Base-by-base conservation (phyloP, 371 early-diverging fungal genomes). In the Entomophthora muscae region DNA sequence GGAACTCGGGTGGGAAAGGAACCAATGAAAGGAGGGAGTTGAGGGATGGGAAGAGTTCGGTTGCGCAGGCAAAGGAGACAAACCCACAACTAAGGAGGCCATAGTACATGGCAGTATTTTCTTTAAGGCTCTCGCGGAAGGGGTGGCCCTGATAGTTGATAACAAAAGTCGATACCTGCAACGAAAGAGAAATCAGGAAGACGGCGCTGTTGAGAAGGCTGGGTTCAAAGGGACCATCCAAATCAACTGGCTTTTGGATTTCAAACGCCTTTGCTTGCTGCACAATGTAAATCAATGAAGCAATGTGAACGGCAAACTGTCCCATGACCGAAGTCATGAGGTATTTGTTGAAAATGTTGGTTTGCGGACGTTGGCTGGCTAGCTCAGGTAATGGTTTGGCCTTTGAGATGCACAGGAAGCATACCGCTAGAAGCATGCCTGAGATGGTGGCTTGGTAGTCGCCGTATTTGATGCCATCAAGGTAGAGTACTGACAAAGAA, bases 141-240 rank as follows among this genome's bases (percentile, higher is more conserved):
- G 99, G 99, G 69, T 86, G 83, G 3, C 98, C 97, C 79, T 93
- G 93, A 76, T 99, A 99, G 76, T 99, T 99, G 72, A 98, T 91
- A 21, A 95, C 93, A 79, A 99, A 98, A 0, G 99, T 99, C 17
- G 97, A 95, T 12, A 99, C 91, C 70, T 98, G 98, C 94, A 98
- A 97, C 52, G 91, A 88, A 32, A 96, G 76, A 32, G 91, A 90
- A 42, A 99, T 87, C 65, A 99, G 73, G 74, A 98, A 99, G 51
- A 99, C 85, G 52, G 90, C 90, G 52, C 93, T 90, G 78, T 99
- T 99, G 61, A 99, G 79, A 60, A 97, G 76, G 69, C 86, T 91
- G n/a, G 99, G 98, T 72, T 83, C 82, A 70, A 99, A 99, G 65
- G 91, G 88, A 27, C 88, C 86, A 67, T 92, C 92, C 61, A 90